These are phyloP conservation scores for Epithemia pelagica DNA, from an alignment of 108 stramenopile genomes.

Conservation along the genomic window DNA sequence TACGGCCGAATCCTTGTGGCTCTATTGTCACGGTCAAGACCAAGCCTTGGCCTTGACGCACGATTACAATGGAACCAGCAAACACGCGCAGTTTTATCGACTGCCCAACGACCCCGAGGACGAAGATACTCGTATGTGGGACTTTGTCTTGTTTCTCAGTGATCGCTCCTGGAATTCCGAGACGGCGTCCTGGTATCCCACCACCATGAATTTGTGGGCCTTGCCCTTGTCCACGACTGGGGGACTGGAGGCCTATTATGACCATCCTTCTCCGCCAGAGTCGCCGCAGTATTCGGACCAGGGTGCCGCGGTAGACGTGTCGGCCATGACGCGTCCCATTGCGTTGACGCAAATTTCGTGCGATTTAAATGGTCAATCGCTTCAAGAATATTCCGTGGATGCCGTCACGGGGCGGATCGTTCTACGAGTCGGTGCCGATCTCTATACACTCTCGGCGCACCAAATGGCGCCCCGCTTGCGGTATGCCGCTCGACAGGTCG, in stretches of 20 bases:
- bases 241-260: background rate
- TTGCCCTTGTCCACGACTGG: conserved; percentile 21
- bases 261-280: background rate
- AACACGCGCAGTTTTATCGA: conserved; percentile 36
- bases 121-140: background rate
- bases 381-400: conserved; percentile 57
- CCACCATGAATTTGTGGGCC: conserved; percentile 66
- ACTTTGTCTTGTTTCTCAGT: conserved; percentile 51
- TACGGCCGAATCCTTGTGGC: conserved; percentile 60
- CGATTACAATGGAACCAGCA: conserved; percentile 58
- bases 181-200: conserved; percentile 23
- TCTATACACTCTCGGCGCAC: conserved; percentile 31
- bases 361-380: conserved; percentile 42
- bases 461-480: conserved; percentile 6
- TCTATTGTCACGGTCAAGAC: conserved; percentile 40
- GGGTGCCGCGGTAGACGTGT: background rate
- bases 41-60: conserved; percentile 20
- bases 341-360: conserved; percentile 51
- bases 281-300: background rate
- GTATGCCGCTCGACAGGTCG: background rate
- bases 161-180: conserved; percentile 26
- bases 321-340: conserved; percentile 2
- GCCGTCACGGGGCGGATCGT: conserved; percentile 31
- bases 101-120: background rate
- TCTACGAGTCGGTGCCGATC: conserved; percentile 58